phyloP scores from a whole-genome alignment of 2,329 filamentous ascomycete species.

The Pestalotiopsis sp. region DNA sequence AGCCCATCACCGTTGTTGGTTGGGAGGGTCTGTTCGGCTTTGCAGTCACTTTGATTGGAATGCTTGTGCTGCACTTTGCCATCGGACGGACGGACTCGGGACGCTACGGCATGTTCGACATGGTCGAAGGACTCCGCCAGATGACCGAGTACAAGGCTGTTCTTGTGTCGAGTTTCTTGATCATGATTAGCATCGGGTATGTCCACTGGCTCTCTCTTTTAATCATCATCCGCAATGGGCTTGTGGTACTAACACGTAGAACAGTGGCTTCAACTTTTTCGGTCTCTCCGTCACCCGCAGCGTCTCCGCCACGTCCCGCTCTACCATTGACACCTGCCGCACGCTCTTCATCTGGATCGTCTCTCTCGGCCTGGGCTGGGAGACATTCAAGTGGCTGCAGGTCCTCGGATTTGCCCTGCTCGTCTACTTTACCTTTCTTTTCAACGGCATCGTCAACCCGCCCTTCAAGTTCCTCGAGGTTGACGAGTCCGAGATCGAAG shows the following conservation, averaged over 20 bases:
- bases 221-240: constrained; percentile 9
- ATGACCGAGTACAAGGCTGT: constrained; percentile 74
- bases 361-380: constrained; percentile 91
- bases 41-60: constrained; percentile 73
- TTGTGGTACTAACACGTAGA: constrained; percentile 6
- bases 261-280: constrained; percentile 97
- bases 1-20: constrained; percentile 88
- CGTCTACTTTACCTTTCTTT: constrained; percentile 95
- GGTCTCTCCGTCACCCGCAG: constrained; percentile 88
- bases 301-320: constrained; percentile 90
- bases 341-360: constrained; percentile 99
- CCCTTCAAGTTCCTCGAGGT: constrained; percentile 71
- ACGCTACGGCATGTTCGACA: constrained; percentile 84
- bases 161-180: constrained; percentile 77
- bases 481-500: constrained; percentile 54
- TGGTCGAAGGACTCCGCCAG: constrained; percentile 81
- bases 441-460: constrained; percentile 90
- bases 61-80: constrained; percentile 77
- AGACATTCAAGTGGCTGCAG: constrained; percentile 96
- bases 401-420: constrained; percentile 85
- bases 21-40: constrained; percentile 98
- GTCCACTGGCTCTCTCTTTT: constrained; percentile 30
- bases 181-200: constrained; percentile 98
- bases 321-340: constrained; percentile 95
- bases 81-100: constrained; percentile 78